A percentile compares a stretch with the other conserved stretches of the same genome.
phyloP scores from a whole-genome alignment of 306 rosid genomes.

The Begonia peltatifolia region DNA sequence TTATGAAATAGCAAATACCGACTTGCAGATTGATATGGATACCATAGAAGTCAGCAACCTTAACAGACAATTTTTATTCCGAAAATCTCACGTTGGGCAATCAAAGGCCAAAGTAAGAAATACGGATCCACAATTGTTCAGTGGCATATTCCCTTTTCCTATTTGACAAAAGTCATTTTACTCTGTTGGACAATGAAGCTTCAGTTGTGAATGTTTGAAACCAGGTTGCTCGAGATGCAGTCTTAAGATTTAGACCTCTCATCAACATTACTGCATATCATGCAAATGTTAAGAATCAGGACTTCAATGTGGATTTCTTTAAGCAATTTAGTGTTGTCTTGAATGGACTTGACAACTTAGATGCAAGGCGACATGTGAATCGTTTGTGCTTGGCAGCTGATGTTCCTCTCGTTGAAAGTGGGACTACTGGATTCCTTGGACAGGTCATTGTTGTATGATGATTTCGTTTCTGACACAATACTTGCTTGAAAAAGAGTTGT shows the following conservation, averaged over 20 bases:
- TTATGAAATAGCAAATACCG: constrained; percentile 12
- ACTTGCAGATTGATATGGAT: constrained; percentile 94
- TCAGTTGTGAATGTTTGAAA: not conserved
- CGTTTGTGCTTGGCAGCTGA: constrained; percentile 94
- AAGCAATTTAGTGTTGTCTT: constrained; percentile 80
- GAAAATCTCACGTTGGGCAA: constrained; percentile 94
- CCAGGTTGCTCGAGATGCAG: constrained; percentile 99
- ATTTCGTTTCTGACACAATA: not conserved
- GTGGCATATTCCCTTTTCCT: no score
- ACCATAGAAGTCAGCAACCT: constrained; percentile 99
- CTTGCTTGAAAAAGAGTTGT: constrained; percentile 1
- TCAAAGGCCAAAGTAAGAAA: constrained; percentile 85
- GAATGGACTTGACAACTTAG: constrained; percentile 97
- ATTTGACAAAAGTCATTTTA: no score
- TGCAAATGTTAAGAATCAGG: constrained; percentile 87
- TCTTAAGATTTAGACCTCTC: constrained; percentile 82
- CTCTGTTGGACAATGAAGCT: no score
- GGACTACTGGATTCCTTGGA: constrained; percentile 99
- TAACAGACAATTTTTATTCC: constrained; percentile 94
- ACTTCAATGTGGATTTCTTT: constrained; percentile 77
- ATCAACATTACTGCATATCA: constrained; percentile 75
- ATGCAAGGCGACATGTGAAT: constrained; percentile 95
- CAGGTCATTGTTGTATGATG: constrained; percentile 42
- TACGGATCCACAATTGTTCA: not conserved
- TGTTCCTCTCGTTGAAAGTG: constrained; percentile 95